Base-by-base conservation (phyloP, 495 filamentous ascomycete species). In the Aspergillus biplanus region DNA sequence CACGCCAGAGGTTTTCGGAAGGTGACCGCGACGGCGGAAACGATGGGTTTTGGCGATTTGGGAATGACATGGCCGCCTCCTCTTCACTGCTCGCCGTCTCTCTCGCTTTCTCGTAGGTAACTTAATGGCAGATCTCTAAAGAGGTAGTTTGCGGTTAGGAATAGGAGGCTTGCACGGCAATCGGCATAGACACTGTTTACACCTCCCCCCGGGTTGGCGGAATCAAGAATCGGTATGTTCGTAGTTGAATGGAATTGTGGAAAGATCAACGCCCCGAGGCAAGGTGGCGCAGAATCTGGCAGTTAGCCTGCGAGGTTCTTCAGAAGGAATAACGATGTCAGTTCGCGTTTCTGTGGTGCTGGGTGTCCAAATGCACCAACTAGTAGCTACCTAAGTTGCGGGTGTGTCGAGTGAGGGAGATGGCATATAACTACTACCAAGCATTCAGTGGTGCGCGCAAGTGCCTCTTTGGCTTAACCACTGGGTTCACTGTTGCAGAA, bases 1-100 rank as follows among this genome's bases (percentile, higher is more conserved):
- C 79, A 39, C 82, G 81, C 90, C 90, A 93, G 56, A 84, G 75
- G 58, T 92, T 89, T 70, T 92, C 90, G 67, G 85, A 73, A 68
- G 86, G 77, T 75, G 57, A 59, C 16, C 85, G 87, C 67, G 90
- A 86, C 4, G 89, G 82, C 76, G 88, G 83, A 71, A 92, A 92
- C 54, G 86, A 88, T 11, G 90, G 90, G 16, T 89, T 83, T 78
- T 86, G 9, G 85, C 88, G 63, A 54, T 57, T 58, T 32, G 69
- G 68, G 47, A 66, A 73, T 49, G 71, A 71, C 71, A 73, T 73
- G 57, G 27, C 55, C 58, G 56, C 33, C 27, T 31, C 18, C 34
- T 50, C 5, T 44, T 27, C 32, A 31, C 33, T 48, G 33, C 15
- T 35, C 49, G 32, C 39, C 21, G 16, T 44, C 37, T 44, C 33